Evolutionary conservation across 805 yeast species (phyloP), one percentile per base, ranked within the genome.

Genomic region (Monosporozyma servazzii): DNA sequence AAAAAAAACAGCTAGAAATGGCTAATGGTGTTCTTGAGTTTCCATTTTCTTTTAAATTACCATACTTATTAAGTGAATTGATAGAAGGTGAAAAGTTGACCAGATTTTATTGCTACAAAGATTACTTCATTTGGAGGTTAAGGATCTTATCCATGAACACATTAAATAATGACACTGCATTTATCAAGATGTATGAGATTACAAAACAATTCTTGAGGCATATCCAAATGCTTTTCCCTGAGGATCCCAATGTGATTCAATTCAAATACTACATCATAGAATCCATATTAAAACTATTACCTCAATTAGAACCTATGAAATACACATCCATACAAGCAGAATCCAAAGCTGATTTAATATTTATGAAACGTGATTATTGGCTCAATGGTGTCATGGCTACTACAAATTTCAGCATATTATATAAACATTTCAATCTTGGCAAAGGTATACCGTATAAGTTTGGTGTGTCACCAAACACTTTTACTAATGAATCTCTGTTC

Each of bases 321-420:
- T 46, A 56, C 1, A 39, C 44, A 6, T 44, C 53, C 1, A 48
- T 49, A 9, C 48, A 43, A 9, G 42, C 51, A 20, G 71, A 69
- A 51, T 64, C 73, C 2, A 58, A 66, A 7, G 79, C 75, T 0
- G 78, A 76, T 52, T 54, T 77, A 15, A 48, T 72, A 23, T 56
- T 74, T 11, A 51, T 69, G 20, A 63, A 68, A 47, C 59, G 79
- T 23, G 76, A 73, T 48, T 65, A 72, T 18, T 64, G 70, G 69
- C 39, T 63, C n/a, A 51, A 65, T 45, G 61, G 67, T 46, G 65
- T 63, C 1, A 48, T 52, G 13, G 18, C 51, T 0, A 50, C 39
- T 4, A 56, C 59, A 4, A 49, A 52, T 11, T 64, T 52, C 47
- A 36, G 39, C 10, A n/a, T 63, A 8, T 43, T 53, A 1, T 50